These are phyloP conservation scores for Odontarrhena argentea DNA, from an alignment of 345 rosid species.

Conservation along the genomic window DNA sequence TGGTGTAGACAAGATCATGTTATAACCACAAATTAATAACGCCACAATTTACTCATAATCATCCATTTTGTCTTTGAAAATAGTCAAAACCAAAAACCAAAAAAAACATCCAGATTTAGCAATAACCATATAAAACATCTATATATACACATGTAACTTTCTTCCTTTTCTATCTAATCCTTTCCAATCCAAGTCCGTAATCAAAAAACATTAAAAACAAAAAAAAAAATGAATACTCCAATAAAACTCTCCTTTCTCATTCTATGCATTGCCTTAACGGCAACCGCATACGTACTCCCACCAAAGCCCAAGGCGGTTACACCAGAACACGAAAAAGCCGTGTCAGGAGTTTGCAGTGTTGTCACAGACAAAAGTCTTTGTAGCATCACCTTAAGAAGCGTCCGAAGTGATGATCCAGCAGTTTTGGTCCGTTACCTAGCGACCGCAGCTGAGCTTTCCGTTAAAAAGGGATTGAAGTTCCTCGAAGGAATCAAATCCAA, in stretches of 20 bases:
- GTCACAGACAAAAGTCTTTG: slow-evolving; percentile 57
- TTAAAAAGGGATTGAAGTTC: slow-evolving; percentile 42
- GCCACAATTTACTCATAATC: slow-evolving; percentile 31
- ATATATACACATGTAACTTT: slow-evolving; percentile 17
- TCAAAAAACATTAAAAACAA: background rate
- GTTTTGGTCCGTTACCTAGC: slow-evolving; percentile 47
- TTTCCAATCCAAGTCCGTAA: slow-evolving; percentile 44
- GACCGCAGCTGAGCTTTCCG: slow-evolving; percentile 41
- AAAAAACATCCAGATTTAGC: slow-evolving; percentile 31
- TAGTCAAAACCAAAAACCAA: slow-evolving; percentile 24
- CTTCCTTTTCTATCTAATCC: slow-evolving; percentile 31
- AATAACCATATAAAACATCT: slow-evolving; percentile 19
- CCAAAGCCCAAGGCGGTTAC: slow-evolving; percentile 31
- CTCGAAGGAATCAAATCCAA: slow-evolving; percentile 39
- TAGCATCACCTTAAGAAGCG: slow-evolving; percentile 45
- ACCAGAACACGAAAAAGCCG: slow-evolving; percentile 44
- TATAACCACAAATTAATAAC: slow-evolving; percentile 12
- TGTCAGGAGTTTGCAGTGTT: slow-evolving; percentile 46
- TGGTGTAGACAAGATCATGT: background rate
- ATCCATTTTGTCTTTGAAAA: slow-evolving; percentile 19
- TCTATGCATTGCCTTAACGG: slow-evolving; percentile 35
- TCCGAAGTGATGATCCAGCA: slow-evolving; percentile 50
- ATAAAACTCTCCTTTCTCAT: slow-evolving; percentile 41
- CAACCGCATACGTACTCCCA: slow-evolving; percentile 28
- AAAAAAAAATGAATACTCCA: slow-evolving; percentile 38